Base-by-base conservation (phyloP, 148 eudicot species). In the Drosera capensis region DNA sequence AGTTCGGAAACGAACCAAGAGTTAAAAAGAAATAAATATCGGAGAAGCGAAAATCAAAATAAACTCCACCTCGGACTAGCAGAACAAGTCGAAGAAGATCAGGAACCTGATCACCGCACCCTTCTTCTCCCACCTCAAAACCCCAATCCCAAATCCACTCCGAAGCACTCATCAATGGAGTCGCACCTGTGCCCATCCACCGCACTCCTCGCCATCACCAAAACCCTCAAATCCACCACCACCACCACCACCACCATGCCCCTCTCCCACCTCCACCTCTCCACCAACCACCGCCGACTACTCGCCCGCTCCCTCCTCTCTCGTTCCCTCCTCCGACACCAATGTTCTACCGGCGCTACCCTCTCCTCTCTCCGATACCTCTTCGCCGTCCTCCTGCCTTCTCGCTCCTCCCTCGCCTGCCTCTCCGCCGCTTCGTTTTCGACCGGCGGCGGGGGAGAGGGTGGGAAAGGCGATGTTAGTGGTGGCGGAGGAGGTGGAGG, bases 401-500 rank as follows among this genome's bases (percentile, higher is more conserved):
- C 41, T 39, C 54, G 67, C 37, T 59, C 18, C 42, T 43, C 61
- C 23, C 56, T 67, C 49, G 58, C 49, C 38, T 67, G 81, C 37
- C 54, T 59, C 17, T 59, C 75, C 18, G 58, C 48, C 2, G 70
- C 74, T 40, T 70, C 79, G 7, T 66, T 60, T 46, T 52, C 71
- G 7, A 20, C 75, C 20, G 68, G 79, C 7, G 78, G 60, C n/a
- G 71, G 55, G 0, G 86, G 71, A 4, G 55, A 53, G 8, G 67
- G 49, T 3, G 65, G 40, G 4, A 24, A 36, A 8, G 49, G 45
- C 1, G 71, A 72, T 3, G 70, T 75, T 0, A 65, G 73, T 0
- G 72, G 71, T 7, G 85, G 77, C 1, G 82, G 72, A 0, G 96
- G 79, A 0, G 85, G 66, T 18, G 36, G 61, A 1, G 78, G 56